phyloP scores from a whole-genome alignment of 352 stramenopile species.

The Chrysophaeum taylorii region DNA sequence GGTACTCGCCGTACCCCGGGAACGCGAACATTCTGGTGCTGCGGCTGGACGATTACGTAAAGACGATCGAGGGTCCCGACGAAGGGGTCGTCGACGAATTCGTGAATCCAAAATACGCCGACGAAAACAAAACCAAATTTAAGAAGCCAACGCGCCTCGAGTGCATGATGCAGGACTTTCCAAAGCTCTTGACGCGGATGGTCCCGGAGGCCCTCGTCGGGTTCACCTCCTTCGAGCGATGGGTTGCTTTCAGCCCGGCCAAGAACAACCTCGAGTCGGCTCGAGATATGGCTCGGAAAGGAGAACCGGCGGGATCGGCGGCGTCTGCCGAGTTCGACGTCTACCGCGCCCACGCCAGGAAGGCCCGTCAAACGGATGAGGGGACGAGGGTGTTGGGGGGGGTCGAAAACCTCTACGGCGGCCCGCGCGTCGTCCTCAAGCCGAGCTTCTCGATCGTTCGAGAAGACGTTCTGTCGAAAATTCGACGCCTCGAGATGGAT shows the following conservation, averaged over 20 bases:
- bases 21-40: constrained; percentile 81
- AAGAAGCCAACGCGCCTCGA: constrained; percentile 82
- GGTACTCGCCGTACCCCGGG: constrained; percentile 69
- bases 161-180: constrained; percentile 91
- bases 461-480: background rate
- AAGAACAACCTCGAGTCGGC: constrained; percentile 66
- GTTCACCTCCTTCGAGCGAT: constrained; percentile 70
- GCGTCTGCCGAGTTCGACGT: constrained; percentile 13
- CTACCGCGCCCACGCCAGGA: background rate
- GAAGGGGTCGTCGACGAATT: constrained; percentile 38
- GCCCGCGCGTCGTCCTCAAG: background rate
- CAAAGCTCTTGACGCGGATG: constrained; percentile 44
- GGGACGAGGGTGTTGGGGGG: background rate
- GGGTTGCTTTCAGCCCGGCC: constrained; percentile 68
- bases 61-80: constrained; percentile 26
- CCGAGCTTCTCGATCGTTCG: background rate
- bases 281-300: constrained; percentile 43
- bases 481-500: background rate
- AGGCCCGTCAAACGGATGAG: too few species aligned
- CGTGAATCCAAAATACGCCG: constrained; percentile 84
- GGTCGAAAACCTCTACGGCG: background rate
- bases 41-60: constrained; percentile 52
- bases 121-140: constrained; percentile 66
- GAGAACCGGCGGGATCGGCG: constrained; percentile 14
- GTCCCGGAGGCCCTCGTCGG: constrained; percentile 51